Conservation (phyloP, 129 eudicot genomes). For the Centaurea solstitialis region DNA sequence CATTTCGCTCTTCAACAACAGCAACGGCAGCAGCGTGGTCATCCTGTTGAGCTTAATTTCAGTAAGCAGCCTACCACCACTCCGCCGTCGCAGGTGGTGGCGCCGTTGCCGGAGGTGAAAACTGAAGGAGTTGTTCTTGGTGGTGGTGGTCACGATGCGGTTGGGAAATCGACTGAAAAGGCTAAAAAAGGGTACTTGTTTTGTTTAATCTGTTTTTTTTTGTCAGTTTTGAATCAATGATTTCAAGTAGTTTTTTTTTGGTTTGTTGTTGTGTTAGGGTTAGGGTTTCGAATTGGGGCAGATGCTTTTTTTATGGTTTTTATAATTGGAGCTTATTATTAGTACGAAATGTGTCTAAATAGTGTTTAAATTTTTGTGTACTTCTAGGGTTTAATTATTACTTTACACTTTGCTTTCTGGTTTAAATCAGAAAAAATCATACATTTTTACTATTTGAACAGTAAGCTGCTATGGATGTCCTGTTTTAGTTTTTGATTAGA, state of each 20-base stretch:
- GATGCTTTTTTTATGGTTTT: not conserved
- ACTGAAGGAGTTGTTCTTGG: conserved; percentile 16
- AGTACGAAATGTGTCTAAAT: not conserved
- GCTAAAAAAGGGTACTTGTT: conserved; percentile 49
- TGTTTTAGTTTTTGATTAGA: not conserved
- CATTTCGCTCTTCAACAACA: conserved; percentile 39
- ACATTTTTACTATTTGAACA: not conserved
- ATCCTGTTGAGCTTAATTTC: conserved; percentile 38
- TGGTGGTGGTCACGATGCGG: conserved; percentile 7
- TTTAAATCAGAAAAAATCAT: not conserved
- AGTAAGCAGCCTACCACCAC: conserved; percentile 9
- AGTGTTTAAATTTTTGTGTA: not conserved
- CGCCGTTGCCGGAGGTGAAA: conserved; percentile 34
- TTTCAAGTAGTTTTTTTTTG: not conserved
- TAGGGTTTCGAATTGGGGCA: conserved; percentile 17
- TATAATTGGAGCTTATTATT: not conserved
- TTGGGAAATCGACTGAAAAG: conserved; percentile 37
- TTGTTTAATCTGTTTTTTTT: not conserved
- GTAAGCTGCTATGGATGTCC: not conserved
- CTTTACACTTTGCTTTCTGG: not conserved
- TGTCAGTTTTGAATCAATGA: not conserved
- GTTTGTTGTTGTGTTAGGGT: conserved; percentile 7
- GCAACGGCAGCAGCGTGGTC: conserved; percentile 27
- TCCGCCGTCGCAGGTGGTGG: conserved; percentile 10
- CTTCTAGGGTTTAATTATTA: not conserved